A percentile compares a stretch with the other conserved stretches of the same genome.
These are phyloP conservation scores for Dendrobium officinale DNA, from an alignment of 106 monocot species.

Conservation along the genomic window DNA sequence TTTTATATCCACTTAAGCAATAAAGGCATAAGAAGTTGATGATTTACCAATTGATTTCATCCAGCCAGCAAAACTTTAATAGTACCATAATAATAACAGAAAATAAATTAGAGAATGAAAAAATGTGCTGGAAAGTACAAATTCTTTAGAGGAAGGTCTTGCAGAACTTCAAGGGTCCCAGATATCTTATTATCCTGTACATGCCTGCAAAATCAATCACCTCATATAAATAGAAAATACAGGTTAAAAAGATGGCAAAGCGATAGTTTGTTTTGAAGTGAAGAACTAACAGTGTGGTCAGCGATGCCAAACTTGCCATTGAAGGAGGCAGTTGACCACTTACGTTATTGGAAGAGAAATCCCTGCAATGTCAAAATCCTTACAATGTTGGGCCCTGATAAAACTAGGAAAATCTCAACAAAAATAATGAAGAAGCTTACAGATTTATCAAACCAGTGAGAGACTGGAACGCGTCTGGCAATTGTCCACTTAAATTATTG, in stretches of 20 bases:
- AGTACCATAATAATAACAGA: neutral
- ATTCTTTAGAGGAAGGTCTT: constrained; percentile 80
- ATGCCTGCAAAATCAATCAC: constrained; percentile 38
- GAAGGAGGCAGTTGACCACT: constrained; percentile 77
- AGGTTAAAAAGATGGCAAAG: constrained; percentile 7
- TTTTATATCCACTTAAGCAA: no score
- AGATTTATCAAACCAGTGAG: constrained; percentile 76
- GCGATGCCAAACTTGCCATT: constrained; percentile 64
- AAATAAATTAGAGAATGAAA: neutral
- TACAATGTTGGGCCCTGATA: neutral
- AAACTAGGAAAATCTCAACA: neutral
- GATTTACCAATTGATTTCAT: neutral
- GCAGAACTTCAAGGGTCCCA: constrained; percentile 72
- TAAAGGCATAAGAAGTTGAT: no score
- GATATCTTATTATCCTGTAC: constrained; percentile 78
- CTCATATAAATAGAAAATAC: constrained; percentile 5
- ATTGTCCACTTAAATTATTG: constrained; percentile 72
- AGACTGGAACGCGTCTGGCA: constrained; percentile 79
- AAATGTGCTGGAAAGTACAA: constrained; percentile 44
- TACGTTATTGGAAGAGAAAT: constrained; percentile 83
- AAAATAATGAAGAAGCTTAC: constrained; percentile 30
- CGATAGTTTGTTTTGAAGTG: constrained; percentile 1
- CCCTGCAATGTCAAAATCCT: constrained; percentile 29
- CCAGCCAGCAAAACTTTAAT: neutral
- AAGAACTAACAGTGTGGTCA: constrained; percentile 80